Conservation (phyloP, 257 asterid genomes). For the Ballota nigra region DNA sequence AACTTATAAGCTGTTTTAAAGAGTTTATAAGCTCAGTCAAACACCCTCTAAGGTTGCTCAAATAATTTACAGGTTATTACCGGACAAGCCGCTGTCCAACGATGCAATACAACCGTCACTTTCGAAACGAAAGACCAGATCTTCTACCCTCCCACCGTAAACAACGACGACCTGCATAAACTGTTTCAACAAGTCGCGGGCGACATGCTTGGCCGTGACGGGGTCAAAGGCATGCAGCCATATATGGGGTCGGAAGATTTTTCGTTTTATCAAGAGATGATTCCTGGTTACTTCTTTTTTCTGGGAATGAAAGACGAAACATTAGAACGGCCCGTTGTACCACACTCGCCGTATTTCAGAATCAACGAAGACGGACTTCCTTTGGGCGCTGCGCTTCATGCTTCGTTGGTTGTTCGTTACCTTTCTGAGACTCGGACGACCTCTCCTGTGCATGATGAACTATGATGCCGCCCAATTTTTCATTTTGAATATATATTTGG, state of each 20-base stretch:
- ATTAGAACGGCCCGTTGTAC: constrained; percentile 28
- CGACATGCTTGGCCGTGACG: constrained; percentile 53
- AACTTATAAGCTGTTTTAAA: too few species aligned
- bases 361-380: constrained; percentile 72
- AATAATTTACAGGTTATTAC: constrained; percentile 51
- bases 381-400: constrained; percentile 89
- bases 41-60: constrained; percentile 12
- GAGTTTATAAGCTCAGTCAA: too few species aligned
- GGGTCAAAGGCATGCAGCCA: constrained; percentile 54
- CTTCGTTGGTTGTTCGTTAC: constrained; percentile 66
- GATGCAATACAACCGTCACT: constrained; percentile 77
- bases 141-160: constrained; percentile 74
- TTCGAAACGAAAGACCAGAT: constrained; percentile 40
- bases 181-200: constrained; percentile 56
- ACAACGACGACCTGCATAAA: constrained; percentile 51
- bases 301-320: constrained; percentile 67
- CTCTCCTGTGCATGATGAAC: constrained; percentile 51
- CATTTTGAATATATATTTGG: too few species aligned
- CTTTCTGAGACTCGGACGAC: constrained; percentile 39
- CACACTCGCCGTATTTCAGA: constrained; percentile 71
- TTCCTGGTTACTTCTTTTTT: constrained; percentile 78
- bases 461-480: too few species aligned
- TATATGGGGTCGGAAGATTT: constrained; percentile 89
- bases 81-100: constrained; percentile 82
- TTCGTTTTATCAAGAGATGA: constrained; percentile 61